phyloP scores from a whole-genome alignment of 2,329 filamentous ascomycete genomes.

The Lasiodiplodia hormozganensis region DNA sequence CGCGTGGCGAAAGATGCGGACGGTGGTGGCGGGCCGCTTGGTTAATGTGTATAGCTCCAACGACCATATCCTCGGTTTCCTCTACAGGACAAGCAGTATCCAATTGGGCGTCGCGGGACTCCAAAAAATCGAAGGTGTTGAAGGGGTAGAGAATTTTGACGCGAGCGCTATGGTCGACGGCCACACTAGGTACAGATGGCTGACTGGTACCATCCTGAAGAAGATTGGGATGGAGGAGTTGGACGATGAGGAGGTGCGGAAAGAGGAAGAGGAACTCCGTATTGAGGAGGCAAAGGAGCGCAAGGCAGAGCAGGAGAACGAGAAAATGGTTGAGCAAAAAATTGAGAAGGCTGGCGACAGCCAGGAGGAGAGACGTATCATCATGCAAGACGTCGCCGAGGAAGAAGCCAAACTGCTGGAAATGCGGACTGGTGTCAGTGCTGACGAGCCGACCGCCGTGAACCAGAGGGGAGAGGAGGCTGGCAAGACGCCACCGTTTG shows the following conservation, averaged over 20 bases:
- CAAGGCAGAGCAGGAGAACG: slow-evolving; percentile 47
- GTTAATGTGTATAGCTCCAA: slow-evolving; percentile 90
- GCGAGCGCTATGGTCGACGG: slow-evolving; percentile 59
- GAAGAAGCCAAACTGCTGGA: slow-evolving; percentile 25
- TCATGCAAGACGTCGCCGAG: slow-evolving; percentile 24
- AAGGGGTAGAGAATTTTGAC: slow-evolving; percentile 68
- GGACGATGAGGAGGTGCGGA: slow-evolving; percentile 54
- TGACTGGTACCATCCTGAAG: slow-evolving; percentile 58
- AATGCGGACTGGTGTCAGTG: not conserved
- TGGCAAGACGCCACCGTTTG: not conserved
- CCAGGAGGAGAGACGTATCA: not conserved
- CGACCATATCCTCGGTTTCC: slow-evolving; percentile 84
- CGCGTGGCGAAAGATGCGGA: slow-evolving; percentile 79
- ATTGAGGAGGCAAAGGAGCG: slow-evolving; percentile 54
- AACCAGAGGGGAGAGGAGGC: not conserved
- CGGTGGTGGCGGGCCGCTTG: slow-evolving; percentile 79
- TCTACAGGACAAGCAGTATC: slow-evolving; percentile 84
- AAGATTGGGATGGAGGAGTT: slow-evolving; percentile 62
- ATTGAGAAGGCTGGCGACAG: slow-evolving; percentile 1
- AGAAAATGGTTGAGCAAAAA: slow-evolving; percentile 38
- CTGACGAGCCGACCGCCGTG: not conserved
- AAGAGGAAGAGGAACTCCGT: slow-evolving; percentile 53
- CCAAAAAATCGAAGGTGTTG: slow-evolving; percentile 58
- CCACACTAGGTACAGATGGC: slow-evolving; percentile 58
- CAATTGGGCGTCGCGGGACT: slow-evolving; percentile 85